Conservation (phyloP, 176 grass and related monocot genomes). For the Alloteropsis semialata region DNA sequence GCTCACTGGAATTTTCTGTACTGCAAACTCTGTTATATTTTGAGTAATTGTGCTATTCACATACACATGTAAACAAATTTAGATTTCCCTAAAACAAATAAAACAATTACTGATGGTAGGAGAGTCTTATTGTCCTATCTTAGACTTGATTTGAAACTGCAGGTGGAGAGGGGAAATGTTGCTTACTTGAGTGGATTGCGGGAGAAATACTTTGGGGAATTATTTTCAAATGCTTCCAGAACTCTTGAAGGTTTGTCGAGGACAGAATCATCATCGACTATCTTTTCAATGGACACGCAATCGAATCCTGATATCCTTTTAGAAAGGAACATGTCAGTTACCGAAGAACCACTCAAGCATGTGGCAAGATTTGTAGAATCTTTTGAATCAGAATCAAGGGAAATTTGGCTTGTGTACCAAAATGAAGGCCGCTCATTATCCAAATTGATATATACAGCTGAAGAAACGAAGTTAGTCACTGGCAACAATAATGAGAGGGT, state of each 20-base stretch:
- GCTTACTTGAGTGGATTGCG: constrained; percentile 94
- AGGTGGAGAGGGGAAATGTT: constrained; percentile 93
- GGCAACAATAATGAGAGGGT: constrained; percentile 61
- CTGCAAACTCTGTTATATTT: neutral
- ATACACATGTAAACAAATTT: constrained; percentile 19
- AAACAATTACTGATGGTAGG: constrained; percentile 11
- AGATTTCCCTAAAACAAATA: neutral
- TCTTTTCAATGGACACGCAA: constrained; percentile 26
- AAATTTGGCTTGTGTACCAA: constrained; percentile 91
- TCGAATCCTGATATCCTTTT: constrained; percentile 24
- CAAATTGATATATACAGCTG: constrained; percentile 85
- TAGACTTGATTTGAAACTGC: constrained; percentile 29
- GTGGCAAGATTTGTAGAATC: constrained; percentile 96
- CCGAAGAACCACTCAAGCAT: constrained; percentile 74
- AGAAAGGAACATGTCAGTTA: constrained; percentile 43
- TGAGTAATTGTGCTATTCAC: neutral
- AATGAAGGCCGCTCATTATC: constrained; percentile 89
- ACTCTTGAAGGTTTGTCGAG: constrained; percentile 51
- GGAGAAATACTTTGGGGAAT: constrained; percentile 91
- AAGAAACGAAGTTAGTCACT: constrained; percentile 76
- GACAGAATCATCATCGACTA: constrained; percentile 33
- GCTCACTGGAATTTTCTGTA: neutral
- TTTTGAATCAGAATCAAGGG: constrained; percentile 92
- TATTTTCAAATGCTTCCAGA: constrained; percentile 86
- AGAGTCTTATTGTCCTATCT: neutral